Conservation (phyloP, 139 green algal genomes). For the Coccomyxa sp. region DNA sequence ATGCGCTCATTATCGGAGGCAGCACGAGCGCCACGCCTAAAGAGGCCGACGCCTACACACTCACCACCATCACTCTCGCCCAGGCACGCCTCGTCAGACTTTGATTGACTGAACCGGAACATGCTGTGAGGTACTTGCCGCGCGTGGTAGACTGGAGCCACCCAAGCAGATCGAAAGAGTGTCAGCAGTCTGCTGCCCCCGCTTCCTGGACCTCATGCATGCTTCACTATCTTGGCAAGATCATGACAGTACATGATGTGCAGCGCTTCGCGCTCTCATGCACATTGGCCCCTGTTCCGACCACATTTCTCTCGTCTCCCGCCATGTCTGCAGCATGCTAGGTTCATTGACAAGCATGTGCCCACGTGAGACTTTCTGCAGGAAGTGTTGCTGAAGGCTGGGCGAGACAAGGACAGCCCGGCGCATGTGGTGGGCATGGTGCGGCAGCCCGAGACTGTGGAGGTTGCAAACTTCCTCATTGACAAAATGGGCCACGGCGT, state of each 20-base stretch:
- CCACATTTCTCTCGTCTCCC: no score
- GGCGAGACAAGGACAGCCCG: neutral
- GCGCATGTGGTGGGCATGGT: conserved; percentile 3
- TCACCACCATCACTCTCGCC: conserved; percentile 7
- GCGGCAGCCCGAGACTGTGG: conserved; percentile 12
- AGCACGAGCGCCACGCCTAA: neutral
- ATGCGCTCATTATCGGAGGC: conserved; percentile 8
- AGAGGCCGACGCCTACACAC: conserved; percentile 11
- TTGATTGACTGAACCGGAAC: neutral
- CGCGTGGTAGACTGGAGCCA: no score
- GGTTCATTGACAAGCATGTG: no score
- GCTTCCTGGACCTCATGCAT: neutral
- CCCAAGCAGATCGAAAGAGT: no score
- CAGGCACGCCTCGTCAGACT: neutral
- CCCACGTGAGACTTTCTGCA: conserved; percentile 3
- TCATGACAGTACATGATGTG: no score
- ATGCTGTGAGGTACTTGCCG: no score
- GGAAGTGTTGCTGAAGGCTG: conserved; percentile 11
- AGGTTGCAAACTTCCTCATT: conserved; percentile 36
- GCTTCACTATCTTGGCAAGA: neutral
- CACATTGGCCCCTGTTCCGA: no score
- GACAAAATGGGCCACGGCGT: conserved; percentile 13
- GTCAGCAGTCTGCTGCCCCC: neutral
- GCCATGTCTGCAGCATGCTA: neutral
- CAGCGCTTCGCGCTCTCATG: no score